These are phyloP conservation scores for Tricholoma flavovirens DNA, from an alignment of 768 basidiomycete genomes.

Conservation along the genomic window DNA sequence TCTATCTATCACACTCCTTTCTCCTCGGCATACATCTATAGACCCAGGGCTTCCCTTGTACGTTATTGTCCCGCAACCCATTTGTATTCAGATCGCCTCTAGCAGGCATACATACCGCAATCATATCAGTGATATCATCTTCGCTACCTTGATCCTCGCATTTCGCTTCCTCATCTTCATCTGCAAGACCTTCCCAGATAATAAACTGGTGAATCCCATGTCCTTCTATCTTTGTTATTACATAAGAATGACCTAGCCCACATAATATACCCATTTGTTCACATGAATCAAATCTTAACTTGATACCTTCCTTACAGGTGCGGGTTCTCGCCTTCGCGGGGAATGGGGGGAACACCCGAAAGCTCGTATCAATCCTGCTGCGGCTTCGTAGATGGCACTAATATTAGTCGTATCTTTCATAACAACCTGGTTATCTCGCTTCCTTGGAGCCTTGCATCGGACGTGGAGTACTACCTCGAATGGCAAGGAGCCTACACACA, in stretches of 20 bases:
- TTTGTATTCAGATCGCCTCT: constrained; percentile 11
- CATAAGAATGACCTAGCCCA: constrained; percentile 4
- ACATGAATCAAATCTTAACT: constrained; percentile 12
- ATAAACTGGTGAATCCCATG: background rate
- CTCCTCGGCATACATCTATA: constrained; percentile 17
- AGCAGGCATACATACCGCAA: constrained; percentile 7
- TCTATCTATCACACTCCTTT: background rate
- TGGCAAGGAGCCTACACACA: too few relatives aligned
- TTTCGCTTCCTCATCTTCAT: background rate
- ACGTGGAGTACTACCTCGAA: background rate
- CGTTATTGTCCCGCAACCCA: constrained; percentile 14
- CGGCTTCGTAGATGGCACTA: background rate
- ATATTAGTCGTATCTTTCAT: background rate
- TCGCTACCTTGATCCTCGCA: background rate
- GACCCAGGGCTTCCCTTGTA: constrained; percentile 15
- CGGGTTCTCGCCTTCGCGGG: constrained; percentile 6
- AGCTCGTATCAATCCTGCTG: background rate
- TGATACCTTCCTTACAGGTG: constrained; percentile 1
- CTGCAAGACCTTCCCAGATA: background rate
- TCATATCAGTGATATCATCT: constrained; percentile 1
- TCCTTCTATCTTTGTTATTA: background rate
- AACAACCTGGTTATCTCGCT: background rate
- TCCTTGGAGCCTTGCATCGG: background rate
- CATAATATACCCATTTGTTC: constrained; percentile 14
- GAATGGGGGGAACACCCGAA: background rate